These are phyloP conservation scores for Cyclotella kingstonii DNA, from an alignment of 108 stramenopile species.

Conservation along the genomic window DNA sequence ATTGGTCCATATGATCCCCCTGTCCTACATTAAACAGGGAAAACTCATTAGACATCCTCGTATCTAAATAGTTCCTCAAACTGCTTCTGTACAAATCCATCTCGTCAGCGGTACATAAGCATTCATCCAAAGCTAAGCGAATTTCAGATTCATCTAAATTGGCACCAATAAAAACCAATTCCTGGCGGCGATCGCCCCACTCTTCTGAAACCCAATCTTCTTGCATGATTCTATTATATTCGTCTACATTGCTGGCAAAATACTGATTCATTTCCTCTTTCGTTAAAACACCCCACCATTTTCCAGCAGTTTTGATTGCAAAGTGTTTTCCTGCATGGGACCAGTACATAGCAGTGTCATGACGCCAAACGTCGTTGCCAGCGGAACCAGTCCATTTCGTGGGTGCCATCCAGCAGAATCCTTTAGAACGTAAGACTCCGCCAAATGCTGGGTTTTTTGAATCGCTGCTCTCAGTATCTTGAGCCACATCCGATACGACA, in stretches of 20 bases:
- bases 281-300: conserved; percentile 89
- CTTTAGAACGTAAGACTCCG: conserved; percentile 90
- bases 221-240: conserved; percentile 72
- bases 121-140: conserved; percentile 63
- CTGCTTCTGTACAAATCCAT: conserved; percentile 62
- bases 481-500: conserved; percentile 22
- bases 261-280: conserved; percentile 68
- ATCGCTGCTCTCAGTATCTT: conserved; percentile 35
- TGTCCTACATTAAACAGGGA: conserved; percentile 51
- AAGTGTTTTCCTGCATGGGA: conserved; percentile 92
- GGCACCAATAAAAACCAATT: conserved; percentile 89
- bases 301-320: conserved; percentile 81
- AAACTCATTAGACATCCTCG: conserved; percentile 24
- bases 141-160: conserved; percentile 63
- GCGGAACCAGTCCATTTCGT: conserved; percentile 59
- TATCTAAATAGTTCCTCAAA: conserved; percentile 49
- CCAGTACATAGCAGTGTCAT: conserved; percentile 96
- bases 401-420: conserved; percentile 96
- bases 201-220: conserved; percentile 88
- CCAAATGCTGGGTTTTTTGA: conserved; percentile 49
- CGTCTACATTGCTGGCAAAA: conserved; percentile 56
- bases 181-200: conserved; percentile 92
- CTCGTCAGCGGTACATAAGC: conserved; percentile 66
- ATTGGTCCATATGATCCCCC: conserved; percentile 45
- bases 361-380: conserved; percentile 74